Base-by-base conservation (phyloP, 1,284 basidiomycete species). In the Tylopilus orsonianus region DNA sequence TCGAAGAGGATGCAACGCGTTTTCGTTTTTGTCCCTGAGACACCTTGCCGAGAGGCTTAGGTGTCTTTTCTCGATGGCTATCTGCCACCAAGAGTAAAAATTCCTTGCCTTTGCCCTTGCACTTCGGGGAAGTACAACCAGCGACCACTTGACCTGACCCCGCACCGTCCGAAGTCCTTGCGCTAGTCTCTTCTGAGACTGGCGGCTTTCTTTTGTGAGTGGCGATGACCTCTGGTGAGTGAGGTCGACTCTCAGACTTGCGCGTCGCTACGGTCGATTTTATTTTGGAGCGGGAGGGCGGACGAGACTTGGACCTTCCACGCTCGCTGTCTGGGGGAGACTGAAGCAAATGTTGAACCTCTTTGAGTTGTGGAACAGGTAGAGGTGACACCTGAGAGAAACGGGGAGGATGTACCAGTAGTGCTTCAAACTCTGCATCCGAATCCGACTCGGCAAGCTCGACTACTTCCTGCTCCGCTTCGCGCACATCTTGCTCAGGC, bases 361-460 rank as follows among this genome's bases (percentile, higher is more conserved):
- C 39, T 19, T 42, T 49, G 7, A 32, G 35, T 33, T 12, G 39
- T 1, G 34, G 34, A 18, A 34, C 19, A 7, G 49, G 46, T 22
- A 40, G 13, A 24, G 55, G 53, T 5, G 62, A 55, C 12, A 24
- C 27, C 13, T 10, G 49, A n/a, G 26, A 10, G 13, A 50, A 48
- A 30, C 53, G 57, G 13, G 66, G 52, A 27, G 64, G 66, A 10
- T 45, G 57, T 19, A 55, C 54, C 12, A 66, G 48, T 16, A 65
- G 46, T 4, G 56, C 51, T 41, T 63, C 58, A 33, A 65, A 65
- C 49, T 69, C 67, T 44, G 45, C 41, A 19, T 65, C 63, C 48
- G 61, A 66, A 22, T 59, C 60, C 23, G 70, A 71, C 4, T 68
- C 70, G 3, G 58, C 52, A 48, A 73, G 55, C 35, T 75, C 74